Conservation (phyloP, 805 yeast genomes). For the Kazachstania taianensis region DNA sequence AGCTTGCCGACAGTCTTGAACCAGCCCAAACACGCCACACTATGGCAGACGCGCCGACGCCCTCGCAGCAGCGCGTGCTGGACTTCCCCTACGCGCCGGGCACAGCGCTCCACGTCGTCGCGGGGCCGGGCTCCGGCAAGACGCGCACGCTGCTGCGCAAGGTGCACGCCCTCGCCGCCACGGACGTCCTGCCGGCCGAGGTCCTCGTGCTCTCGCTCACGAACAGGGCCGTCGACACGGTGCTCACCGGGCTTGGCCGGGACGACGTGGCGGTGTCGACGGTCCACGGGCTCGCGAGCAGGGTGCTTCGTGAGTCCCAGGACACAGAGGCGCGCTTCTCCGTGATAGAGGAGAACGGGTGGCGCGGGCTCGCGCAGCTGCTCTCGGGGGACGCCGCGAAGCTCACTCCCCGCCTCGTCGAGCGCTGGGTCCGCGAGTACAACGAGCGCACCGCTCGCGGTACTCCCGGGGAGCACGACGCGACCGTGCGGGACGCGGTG, state of each 20-base stretch:
- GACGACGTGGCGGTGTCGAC: slow-evolving; percentile 39
- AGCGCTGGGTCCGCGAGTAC: slow-evolving; percentile 15
- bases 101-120: slow-evolving; percentile 41
- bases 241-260: no score
- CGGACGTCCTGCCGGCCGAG: slow-evolving; percentile 42
- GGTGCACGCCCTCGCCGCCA: slow-evolving; percentile 39
- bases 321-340: slow-evolving; percentile 27
- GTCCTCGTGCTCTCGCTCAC: slow-evolving; percentile 59
- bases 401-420: slow-evolving; percentile 11
- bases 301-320: slow-evolving; percentile 33
- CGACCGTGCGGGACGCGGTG: neutral
- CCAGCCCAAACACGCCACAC: no score
- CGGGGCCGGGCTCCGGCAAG: slow-evolving; percentile 74
- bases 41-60: slow-evolving; percentile 32
- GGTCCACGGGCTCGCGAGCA: slow-evolving; percentile 54
- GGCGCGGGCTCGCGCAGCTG: slow-evolving; percentile 36
- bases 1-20: no score
- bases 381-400: slow-evolving; percentile 20
- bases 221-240: slow-evolving; percentile 51
- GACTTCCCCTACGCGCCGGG: slow-evolving; percentile 31
- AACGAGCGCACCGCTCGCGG: slow-evolving; percentile 1
- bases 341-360: slow-evolving; percentile 46
- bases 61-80: slow-evolving; percentile 39
- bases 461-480: neutral
- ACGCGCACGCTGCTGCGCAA: slow-evolving; percentile 49